Evolutionary conservation across 108 stramenopile species (phyloP).

Genomic region (Parietichytrium sp.): DNA sequence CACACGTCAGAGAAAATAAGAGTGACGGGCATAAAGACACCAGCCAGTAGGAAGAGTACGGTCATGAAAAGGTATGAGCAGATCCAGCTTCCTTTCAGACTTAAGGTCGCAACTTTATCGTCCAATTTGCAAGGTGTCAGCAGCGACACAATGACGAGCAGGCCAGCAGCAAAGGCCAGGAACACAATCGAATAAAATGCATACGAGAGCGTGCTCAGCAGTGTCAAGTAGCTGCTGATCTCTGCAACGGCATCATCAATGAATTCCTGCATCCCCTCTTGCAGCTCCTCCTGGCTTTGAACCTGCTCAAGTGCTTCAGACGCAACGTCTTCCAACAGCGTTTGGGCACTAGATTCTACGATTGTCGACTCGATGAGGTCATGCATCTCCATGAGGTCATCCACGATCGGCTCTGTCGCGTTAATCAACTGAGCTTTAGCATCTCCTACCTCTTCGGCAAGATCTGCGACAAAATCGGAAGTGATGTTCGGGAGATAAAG

Average conservation of each 20-base stretch:
- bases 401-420: background rate
- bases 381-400: background rate
- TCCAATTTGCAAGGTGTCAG: constrained; percentile 19
- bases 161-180: background rate
- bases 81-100: background rate
- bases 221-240: background rate
- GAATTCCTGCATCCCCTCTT: background rate
- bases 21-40: background rate
- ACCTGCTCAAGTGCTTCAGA: background rate
- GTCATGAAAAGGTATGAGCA: constrained; percentile 1
- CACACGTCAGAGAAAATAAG: constrained; percentile 9
- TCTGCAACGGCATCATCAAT: background rate
- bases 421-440: background rate
- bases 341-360: constrained; percentile 2
- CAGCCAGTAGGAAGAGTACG: background rate
- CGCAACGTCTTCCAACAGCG: background rate
- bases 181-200: background rate
- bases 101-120: background rate
- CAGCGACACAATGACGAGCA: background rate
- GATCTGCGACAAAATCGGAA: background rate
- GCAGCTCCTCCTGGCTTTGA: background rate
- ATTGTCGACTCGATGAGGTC: background rate
- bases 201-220: background rate
- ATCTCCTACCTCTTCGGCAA: background rate
- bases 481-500: background rate